Evolutionary conservation across 176 grass and related monocot species (phyloP).

Genomic region (Oryza glaberrima): DNA sequence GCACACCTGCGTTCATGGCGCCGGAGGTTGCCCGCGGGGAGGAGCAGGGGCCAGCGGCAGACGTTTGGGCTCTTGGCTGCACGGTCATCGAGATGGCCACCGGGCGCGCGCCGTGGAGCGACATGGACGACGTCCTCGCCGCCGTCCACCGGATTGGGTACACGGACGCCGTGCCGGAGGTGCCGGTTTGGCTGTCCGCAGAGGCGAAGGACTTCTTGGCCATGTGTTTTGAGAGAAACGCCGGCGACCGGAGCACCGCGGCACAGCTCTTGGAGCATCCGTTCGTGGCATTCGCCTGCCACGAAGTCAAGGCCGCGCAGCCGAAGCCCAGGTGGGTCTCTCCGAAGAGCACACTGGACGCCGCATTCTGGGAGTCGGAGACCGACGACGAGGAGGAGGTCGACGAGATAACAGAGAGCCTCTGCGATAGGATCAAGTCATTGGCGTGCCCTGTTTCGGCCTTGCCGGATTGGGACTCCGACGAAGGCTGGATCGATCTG

Average conservation of each 20-base stretch:
- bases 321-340: conserved; percentile 46
- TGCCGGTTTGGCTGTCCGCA: conserved; percentile 55
- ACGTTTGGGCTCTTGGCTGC: conserved; percentile 90
- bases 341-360: conserved; percentile 76
- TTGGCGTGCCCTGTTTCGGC: conserved; percentile 21
- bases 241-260: conserved; percentile 46
- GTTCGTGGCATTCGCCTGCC: conserved; percentile 40
- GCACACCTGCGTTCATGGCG: conserved; percentile 96
- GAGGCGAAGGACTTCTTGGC: conserved; percentile 67
- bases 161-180: conserved; percentile 60
- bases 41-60: conserved; percentile 63
- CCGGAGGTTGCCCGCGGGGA: conserved; percentile 83
- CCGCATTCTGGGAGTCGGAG: conserved; percentile 54
- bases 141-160: conserved; percentile 71
- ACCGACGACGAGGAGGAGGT: conserved; percentile 39
- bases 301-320: not conserved
- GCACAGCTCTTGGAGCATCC: conserved; percentile 63
- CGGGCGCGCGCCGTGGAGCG: conserved; percentile 58
- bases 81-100: conserved; percentile 80
- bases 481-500: conserved; percentile 51
- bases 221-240: conserved; percentile 55
- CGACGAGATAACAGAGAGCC: not conserved
- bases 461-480: conserved; percentile 45
- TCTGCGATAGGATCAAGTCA: conserved; percentile 41
- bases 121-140: conserved; percentile 43